Base-by-base conservation (phyloP, 179 eudicot genomes). In the Beta macrorhiza region DNA sequence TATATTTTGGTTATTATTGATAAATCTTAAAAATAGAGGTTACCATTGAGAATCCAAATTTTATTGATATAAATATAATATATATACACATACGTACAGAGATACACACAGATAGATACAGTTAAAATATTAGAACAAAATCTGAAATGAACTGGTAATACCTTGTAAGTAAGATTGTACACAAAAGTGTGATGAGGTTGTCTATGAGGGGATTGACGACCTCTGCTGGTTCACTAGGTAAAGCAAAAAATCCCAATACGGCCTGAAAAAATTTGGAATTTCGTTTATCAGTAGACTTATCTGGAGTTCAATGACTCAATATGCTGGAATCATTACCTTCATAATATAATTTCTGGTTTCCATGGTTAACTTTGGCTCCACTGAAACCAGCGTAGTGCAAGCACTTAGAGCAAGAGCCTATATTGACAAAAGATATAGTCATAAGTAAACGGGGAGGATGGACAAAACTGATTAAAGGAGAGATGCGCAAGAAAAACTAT, bases 361-460 rank as follows among this genome's bases (percentile, higher is more conserved):
- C 83, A 86, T 84, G 58, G 97, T 90, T 81, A 96, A 80, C 84
- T 89, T 96, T 76, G 99, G 99, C 90, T 96, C 99, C 83, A 96
- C 99, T 72, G 99, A 96, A 72, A 96, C 99, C 86, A 96, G 87
- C 75, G 99, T 96, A 70, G 98, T 94, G 87, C 99, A 96, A 79
- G 99, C 99, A 90, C 95, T 91, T 82, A 96, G 83, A 84, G 99
- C 99, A 87, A 96, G 97, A 84, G 94, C 93, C 99, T 96, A 85
- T 75, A 87, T 72, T 44, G 68, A 61, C 70, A 77, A 5, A 72
- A 68, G 47, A 71, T 78, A 67, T 49, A 32, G 78, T 16, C 25
- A 29, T 63, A 3, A 56, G 74, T 53, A 19, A 22, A 55, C 6
- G 53, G 69, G 29, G 55, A 29, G 56, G 22, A 14, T 42, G 22